Conservation (phyloP, 176 grass and related monocot species). For the Zoysia japonica region DNA sequence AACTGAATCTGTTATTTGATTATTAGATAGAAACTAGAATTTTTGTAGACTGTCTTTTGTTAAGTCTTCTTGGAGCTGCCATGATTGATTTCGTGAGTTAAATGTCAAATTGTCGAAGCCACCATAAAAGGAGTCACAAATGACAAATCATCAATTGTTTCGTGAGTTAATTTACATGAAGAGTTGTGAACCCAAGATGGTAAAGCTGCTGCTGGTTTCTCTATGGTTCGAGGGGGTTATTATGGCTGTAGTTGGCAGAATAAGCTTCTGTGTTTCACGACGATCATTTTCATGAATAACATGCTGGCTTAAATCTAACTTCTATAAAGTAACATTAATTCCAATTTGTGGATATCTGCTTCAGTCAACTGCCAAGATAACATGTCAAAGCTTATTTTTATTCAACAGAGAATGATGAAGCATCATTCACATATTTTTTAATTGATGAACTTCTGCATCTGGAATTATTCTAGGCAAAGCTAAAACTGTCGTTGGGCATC, state of each 20-base stretch:
- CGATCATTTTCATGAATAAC: background rate
- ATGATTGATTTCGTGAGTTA: background rate
- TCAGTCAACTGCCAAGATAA: background rate
- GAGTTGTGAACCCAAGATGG: background rate
- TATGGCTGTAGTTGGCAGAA: background rate
- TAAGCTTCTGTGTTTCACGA: background rate
- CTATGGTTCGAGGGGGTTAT: background rate
- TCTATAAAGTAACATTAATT: background rate
- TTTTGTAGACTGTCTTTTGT: background rate
- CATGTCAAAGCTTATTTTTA: background rate
- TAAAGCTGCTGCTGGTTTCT: background rate
- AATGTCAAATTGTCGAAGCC: too few relatives aligned
- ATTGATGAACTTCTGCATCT: background rate
- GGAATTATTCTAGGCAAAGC: background rate
- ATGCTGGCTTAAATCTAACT: background rate
- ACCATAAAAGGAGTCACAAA: too few relatives aligned
- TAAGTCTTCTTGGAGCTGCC: background rate
- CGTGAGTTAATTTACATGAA: background rate
- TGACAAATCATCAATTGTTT: too few relatives aligned
- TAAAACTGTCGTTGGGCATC: background rate
- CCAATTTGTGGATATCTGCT: background rate
- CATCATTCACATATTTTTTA: background rate
- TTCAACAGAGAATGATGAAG: background rate
- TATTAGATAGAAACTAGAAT: background rate
- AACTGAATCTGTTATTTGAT: background rate